Percentiles rank a stretch among this genome's conserved stretches.
Conservation (phyloP, 2,329 filamentous ascomycete genomes). For the Diaporthe eres region DNA sequence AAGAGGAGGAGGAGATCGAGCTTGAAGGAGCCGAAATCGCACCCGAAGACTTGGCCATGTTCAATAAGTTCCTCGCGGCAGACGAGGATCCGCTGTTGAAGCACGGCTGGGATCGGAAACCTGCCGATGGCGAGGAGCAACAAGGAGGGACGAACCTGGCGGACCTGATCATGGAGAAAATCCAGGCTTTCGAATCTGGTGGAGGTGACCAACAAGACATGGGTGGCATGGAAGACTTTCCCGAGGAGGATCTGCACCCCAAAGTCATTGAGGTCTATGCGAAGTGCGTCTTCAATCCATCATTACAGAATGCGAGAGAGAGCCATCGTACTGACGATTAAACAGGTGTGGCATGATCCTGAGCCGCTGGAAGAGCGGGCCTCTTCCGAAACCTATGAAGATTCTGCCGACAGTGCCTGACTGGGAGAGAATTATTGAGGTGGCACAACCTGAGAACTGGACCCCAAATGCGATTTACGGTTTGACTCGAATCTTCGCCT, state of each 20-base stretch:
- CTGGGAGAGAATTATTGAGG: conserved; percentile 89
- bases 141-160: conserved; percentile 82
- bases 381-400: conserved; percentile 97
- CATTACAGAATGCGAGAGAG: conserved; percentile 14
- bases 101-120: conserved; percentile 67
- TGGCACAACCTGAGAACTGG: conserved; percentile 69
- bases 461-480: conserved; percentile 85
- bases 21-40: conserved; percentile 80
- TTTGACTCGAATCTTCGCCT: conserved; percentile 93
- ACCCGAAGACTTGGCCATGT: conserved; percentile 88
- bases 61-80: conserved; percentile 88
- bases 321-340: conserved; percentile 36
- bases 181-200: conserved; percentile 88
- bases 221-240: conserved; percentile 79
- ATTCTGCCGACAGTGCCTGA: conserved; percentile 92
- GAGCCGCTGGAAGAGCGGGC: conserved; percentile 95
- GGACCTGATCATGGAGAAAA: conserved; percentile 94
- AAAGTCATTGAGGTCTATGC: conserved; percentile 96
- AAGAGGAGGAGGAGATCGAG: conserved; percentile 80
- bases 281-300: conserved; percentile 69
- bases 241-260: conserved; percentile 79
- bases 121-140: conserved; percentile 58
- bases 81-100: conserved; percentile 81
- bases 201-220: conserved; percentile 60
- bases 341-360: conserved; percentile 85